Conservation (phyloP, 257 asterid species). For the Solanum ossicruentum region DNA sequence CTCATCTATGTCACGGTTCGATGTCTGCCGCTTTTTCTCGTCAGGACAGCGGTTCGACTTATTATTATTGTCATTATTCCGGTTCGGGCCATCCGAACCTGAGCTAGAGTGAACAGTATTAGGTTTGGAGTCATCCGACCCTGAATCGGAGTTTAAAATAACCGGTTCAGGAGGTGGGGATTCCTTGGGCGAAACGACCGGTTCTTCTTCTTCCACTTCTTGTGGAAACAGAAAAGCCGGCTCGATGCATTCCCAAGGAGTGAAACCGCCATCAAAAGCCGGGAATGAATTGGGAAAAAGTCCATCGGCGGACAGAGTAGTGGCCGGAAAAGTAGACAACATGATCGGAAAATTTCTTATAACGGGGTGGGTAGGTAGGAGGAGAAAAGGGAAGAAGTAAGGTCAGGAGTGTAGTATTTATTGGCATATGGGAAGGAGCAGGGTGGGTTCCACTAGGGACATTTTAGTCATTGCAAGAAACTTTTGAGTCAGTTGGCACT, state of each 20-base stretch:
- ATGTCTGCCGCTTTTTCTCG: conserved; percentile 6
- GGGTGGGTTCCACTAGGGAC: conserved; percentile 28
- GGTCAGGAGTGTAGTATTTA: conserved; percentile 48
- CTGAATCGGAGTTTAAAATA: conserved; percentile 41
- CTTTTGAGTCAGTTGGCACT: conserved; percentile 77
- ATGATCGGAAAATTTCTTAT: conserved; percentile 28
- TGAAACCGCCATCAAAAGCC: conserved; percentile 38
- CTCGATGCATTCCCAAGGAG: conserved; percentile 44
- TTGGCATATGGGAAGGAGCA: background rate
- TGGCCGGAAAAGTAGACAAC: conserved; percentile 47
- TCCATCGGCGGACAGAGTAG: conserved; percentile 14
- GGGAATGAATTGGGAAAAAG: conserved; percentile 21
- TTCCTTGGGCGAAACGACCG: background rate
- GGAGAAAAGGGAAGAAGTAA: conserved; percentile 56
- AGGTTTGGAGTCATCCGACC: conserved; percentile 20
- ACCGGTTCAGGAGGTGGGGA: conserved; percentile 29
- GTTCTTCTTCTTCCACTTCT: background rate
- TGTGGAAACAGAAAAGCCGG: conserved; percentile 16
- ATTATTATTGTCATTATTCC: background rate
- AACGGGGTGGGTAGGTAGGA: conserved; percentile 12
- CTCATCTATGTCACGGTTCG: conserved; percentile 26
- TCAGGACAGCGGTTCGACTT: conserved; percentile 12
- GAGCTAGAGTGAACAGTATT: conserved; percentile 6
- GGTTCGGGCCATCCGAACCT: conserved; percentile 23
- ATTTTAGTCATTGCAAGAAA: conserved; percentile 10